Conservation (phyloP, 169 alveolate species). For the Cryptosporidium viatorum region DNA sequence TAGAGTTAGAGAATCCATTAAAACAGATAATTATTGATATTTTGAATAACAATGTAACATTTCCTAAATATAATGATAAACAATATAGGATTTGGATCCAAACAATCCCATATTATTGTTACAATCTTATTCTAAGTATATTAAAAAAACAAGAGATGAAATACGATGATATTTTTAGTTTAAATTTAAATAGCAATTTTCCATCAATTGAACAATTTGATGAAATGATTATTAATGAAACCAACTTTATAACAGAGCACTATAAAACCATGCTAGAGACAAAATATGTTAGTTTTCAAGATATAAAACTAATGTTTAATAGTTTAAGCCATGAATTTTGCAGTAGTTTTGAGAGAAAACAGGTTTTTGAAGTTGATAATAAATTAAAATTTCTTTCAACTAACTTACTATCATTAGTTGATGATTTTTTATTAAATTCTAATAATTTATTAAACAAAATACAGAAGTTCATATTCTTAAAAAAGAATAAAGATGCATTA, state of each 20-base stretch:
- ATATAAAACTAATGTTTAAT: background rate
- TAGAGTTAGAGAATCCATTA: background rate
- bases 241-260: background rate
- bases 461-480: background rate
- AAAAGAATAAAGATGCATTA: background rate
- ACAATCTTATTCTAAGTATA: slow-evolving; percentile 14
- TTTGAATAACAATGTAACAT: background rate
- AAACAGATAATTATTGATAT: slow-evolving; percentile 4
- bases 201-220: slow-evolving; percentile 50
- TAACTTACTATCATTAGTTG: background rate
- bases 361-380: background rate
- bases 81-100: slow-evolving; percentile 45
- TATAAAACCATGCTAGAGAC: background rate
- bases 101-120: slow-evolving; percentile 38
- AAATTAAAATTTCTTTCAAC: background rate
- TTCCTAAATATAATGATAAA: slow-evolving; percentile 39
- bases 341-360: background rate
- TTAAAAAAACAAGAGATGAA: slow-evolving; percentile 14
- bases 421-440: background rate
- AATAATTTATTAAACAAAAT: background rate
- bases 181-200: slow-evolving; percentile 25
- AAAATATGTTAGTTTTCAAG: background rate
- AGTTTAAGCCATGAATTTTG: background rate
- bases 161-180: background rate
- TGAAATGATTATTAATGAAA: slow-evolving; percentile 28